Evolutionary conservation across 306 rosid genomes (phyloP), one percentile per base, ranked within the genome.

Genomic region (Delonix regia): DNA sequence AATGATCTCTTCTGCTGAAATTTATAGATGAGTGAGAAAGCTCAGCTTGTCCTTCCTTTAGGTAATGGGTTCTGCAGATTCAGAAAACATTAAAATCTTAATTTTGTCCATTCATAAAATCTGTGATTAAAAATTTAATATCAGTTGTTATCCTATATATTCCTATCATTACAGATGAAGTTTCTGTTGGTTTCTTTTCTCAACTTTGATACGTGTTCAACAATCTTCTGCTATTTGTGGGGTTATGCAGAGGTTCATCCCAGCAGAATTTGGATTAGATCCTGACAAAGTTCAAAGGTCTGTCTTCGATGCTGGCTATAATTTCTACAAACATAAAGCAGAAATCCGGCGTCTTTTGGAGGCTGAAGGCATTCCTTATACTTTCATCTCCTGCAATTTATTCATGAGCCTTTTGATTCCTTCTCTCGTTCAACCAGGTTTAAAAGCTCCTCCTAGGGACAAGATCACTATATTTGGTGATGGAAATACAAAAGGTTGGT

Each of bases 231-330:
- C 52, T 82, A 25, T 33, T 62, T 79, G 67, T 70, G 59, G 66
- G 18, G 4, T 74, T 75, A 36, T 19, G 51, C 88, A 92, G 94
- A 89, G 93, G 80, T 93, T 94, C 64, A 71, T 90, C 71, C 96
- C 94, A 18, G 84, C 97, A 24, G 97, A 94, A 81, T 94, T 91
- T 77, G 98, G 98, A 64, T 65, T 84, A 48, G 98, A 94, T 74
- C 91, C 96, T 12, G 89, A 83, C 53, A 86, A 66, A 82, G 91
- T 85, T 77, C 87, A 59, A 44, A 83, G 88, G 25, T 77, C 82
- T 42, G 79, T 75, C 24, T 83, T 88, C 81, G 92, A 71, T 16
- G 80, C 63, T 71, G 75, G 80, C 75, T 76, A 87, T 44, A 76
- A 80, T 60, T 87, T 91, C 82, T 93, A 88, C 70, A 77, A 90